phyloP scores from a whole-genome alignment of 2,329 filamentous ascomycete genomes.

The Xylariaceae sp. region DNA sequence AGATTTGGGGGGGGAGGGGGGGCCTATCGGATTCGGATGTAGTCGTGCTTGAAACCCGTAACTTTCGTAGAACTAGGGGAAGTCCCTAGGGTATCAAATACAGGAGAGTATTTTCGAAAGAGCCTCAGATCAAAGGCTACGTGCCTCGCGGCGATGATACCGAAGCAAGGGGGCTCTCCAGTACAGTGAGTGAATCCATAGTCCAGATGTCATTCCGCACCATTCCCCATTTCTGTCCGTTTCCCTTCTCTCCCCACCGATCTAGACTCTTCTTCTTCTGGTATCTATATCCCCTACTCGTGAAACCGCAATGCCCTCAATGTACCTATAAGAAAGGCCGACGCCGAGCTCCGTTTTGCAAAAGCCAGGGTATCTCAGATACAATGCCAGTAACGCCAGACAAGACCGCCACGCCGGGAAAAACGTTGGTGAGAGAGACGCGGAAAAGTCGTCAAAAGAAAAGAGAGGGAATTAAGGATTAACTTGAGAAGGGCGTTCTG shows the following conservation, averaged over 20 bases:
- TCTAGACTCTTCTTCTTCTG: background rate
- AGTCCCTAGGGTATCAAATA: too few species aligned
- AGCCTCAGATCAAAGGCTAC: background rate
- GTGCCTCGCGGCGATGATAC: background rate
- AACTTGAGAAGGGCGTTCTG: slow-evolving; percentile 18
- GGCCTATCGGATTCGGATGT: too few species aligned
- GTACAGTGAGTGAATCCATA: background rate
- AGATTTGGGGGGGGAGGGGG: too few species aligned
- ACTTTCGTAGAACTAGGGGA: too few species aligned
- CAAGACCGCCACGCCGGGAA: slow-evolving; percentile 6
- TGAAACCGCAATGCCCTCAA: background rate
- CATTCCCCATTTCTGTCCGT: background rate
- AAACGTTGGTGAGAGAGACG: slow-evolving; percentile 5
- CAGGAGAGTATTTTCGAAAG: background rate
- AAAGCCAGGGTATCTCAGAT: slow-evolving; percentile 22
- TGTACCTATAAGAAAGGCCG: slow-evolving; percentile 5
- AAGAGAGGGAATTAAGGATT: background rate
- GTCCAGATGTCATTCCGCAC: background rate
- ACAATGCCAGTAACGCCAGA: slow-evolving; percentile 2
- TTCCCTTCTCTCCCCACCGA: background rate
- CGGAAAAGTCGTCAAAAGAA: background rate
- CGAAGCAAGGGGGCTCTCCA: background rate
- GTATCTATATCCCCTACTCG: background rate
- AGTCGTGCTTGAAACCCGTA: too few species aligned
- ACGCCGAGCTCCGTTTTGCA: slow-evolving; percentile 7